Evolutionary conservation across 768 basidiomycete genomes (phyloP), one percentile per base, ranked within the genome.

Genomic region (Polyporus arcularius): DNA sequence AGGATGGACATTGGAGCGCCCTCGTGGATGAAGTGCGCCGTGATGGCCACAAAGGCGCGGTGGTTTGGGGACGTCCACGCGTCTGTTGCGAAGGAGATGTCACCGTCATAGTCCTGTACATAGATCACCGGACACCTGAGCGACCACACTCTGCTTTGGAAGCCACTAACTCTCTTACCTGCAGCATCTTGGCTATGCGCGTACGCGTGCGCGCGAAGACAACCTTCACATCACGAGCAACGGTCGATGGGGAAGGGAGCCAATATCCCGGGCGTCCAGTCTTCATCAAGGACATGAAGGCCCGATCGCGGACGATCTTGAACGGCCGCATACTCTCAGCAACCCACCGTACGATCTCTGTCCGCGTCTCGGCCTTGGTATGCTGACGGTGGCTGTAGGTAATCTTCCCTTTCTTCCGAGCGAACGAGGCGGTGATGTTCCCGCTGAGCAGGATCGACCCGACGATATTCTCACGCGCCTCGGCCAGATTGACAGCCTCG

Each of bases 301-400:
- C 75, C 0, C 63, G 55, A 53, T 81, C 76, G 12, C 73, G 63
- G 5, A 78, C 70, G 18, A 78, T 76, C 0, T 42, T 63, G 53
- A 75, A 75, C 0, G 77, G 77, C 0, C 70, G 65, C 31, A 70
- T 55, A 42, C 65, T 72, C 57, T 78, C 69, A 0, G 71, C 10
- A 0, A 78, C 71, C 79, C 77, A 79, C 0, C 61, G 58, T 0
- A 78, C 76, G n/a, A 74, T 69, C 47, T 75, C 66, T 0, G 68
- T 73, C 35, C 73, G 75, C 21, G 65, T 66, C 55, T 75, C 66
- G 0, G 55, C 46, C 46, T 64, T 62, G 1, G 70, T 72, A 31
- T 70, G 70, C 57, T 66, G 71, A 31, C 55, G 30, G 56, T 72
- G 69, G 0, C 71, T 74, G 65, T 73, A 79, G 0, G 67, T 71